phyloP scores from a whole-genome alignment of 345 rosid genomes.

The Punica granatum region DNA sequence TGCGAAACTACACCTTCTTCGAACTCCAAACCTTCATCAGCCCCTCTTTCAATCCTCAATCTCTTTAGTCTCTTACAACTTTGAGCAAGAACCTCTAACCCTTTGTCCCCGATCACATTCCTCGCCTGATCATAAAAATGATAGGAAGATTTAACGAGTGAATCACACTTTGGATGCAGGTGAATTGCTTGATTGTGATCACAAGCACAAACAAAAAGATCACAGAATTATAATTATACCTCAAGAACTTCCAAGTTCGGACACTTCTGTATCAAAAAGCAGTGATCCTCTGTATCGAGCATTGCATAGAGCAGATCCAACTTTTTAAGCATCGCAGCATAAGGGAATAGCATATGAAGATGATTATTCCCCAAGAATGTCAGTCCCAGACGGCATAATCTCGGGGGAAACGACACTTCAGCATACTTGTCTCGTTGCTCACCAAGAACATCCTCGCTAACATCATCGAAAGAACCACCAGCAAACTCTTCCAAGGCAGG shows the following conservation, averaged over 20 bases:
- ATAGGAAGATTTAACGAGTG: background rate
- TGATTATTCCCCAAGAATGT: slow-evolving; percentile 7
- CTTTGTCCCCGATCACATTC: slow-evolving; percentile 90
- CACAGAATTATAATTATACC: background rate
- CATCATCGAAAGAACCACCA: slow-evolving; percentile 66
- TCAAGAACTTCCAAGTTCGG: slow-evolving; percentile 12
- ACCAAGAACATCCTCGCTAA: background rate
- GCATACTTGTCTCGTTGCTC: slow-evolving; percentile 34
- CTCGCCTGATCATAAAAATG: slow-evolving; percentile 19
- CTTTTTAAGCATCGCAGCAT: slow-evolving; percentile 6
- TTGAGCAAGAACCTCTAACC: slow-evolving; percentile 72
- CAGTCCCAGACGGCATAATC: slow-evolving; percentile 61
- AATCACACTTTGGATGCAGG: background rate
- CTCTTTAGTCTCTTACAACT: slow-evolving; percentile 68
- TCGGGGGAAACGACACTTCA: slow-evolving; percentile 50
- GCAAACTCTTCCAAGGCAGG: slow-evolving; percentile 74
- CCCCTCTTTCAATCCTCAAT: slow-evolving; percentile 90
- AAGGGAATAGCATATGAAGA: background rate
- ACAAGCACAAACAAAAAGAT: background rate
- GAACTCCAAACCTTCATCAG: slow-evolving; percentile 81
- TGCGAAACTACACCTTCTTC: slow-evolving; percentile 87
- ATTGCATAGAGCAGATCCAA: slow-evolving; percentile 11
- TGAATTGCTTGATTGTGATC: background rate
- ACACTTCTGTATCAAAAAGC: slow-evolving; percentile 9
- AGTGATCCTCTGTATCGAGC: slow-evolving; percentile 10